Percentiles rank a stretch among this genome's conserved stretches.
Conservation (phyloP, 306 rosid genomes). For the Datisca glomerata region DNA sequence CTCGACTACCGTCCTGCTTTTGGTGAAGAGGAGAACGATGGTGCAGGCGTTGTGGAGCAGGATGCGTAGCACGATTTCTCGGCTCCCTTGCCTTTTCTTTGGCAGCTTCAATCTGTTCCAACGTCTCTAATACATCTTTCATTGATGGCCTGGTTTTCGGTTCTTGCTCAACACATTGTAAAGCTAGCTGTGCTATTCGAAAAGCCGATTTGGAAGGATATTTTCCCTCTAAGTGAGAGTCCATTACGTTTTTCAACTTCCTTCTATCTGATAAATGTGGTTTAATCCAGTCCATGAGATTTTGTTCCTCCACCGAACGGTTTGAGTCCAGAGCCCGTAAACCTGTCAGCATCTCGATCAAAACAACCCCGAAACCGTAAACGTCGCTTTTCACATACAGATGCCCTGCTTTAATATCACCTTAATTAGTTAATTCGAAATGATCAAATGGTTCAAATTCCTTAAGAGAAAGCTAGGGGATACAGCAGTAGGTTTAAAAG, state of each 20-base stretch:
- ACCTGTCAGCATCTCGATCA: slow-evolving; percentile 77
- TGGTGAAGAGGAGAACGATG: slow-evolving; percentile 55
- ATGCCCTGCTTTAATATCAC: slow-evolving; percentile 50
- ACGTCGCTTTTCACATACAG: slow-evolving; percentile 86
- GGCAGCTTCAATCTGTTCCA: slow-evolving; percentile 51
- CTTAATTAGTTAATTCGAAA: not conserved
- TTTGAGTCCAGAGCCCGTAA: slow-evolving; percentile 55
- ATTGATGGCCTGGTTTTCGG: slow-evolving; percentile 77
- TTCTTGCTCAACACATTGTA: slow-evolving; percentile 65
- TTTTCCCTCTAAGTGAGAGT: slow-evolving; percentile 46
- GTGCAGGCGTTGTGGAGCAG: slow-evolving; percentile 29
- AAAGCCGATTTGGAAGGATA: slow-evolving; percentile 75
- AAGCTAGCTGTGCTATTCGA: slow-evolving; percentile 59
- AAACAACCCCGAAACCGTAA: slow-evolving; percentile 86
- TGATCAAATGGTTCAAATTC: not conserved
- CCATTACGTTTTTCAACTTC: slow-evolving; percentile 68
- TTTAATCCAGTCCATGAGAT: slow-evolving; percentile 70
- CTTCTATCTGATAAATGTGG: slow-evolving; percentile 61
- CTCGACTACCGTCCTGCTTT: slow-evolving; percentile 14
- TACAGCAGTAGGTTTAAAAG: too few species aligned
- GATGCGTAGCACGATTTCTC: slow-evolving; percentile 16
- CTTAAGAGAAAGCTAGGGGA: too few species aligned
- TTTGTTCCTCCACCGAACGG: slow-evolving; percentile 59
- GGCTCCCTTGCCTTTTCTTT: slow-evolving; percentile 37
- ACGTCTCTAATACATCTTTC: slow-evolving; percentile 63